Conservation (phyloP, 2,329 filamentous ascomycete genomes). For the Emmonsia crescens region DNA sequence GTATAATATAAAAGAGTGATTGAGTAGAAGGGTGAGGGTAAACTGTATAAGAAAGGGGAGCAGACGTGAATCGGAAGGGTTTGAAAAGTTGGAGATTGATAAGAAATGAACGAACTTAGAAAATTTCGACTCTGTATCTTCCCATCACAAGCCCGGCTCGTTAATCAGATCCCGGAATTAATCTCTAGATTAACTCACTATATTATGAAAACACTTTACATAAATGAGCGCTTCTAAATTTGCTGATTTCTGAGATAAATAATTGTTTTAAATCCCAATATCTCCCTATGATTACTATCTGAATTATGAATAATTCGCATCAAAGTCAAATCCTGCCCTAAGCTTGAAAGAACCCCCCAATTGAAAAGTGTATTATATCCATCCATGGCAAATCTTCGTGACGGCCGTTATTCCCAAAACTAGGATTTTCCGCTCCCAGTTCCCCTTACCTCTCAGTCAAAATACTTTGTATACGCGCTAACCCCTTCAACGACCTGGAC, state of each 20-base stretch:
- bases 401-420: not conserved
- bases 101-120: not conserved
- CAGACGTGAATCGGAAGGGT: not conserved
- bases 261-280: not conserved
- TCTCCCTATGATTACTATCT: not conserved
- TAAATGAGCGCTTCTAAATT: no score
- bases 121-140: no score
- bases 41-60: not conserved
- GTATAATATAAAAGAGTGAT: not conserved
- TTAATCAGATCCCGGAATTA: not conserved
- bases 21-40: no score
- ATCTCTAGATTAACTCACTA: no score
- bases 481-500: conserved; percentile 43
- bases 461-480: conserved; percentile 22
- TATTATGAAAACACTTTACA: no score
- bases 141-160: no score
- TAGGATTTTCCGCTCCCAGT: not conserved
- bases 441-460: not conserved
- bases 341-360: no score
- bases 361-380: not conserved
- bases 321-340: no score
- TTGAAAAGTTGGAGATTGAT: not conserved
- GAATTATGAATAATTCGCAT: not conserved
- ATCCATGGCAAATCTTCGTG: not conserved
- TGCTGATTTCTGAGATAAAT: no score